A percentile compares a stretch with the other conserved stretches of the same genome.
phyloP scores from a whole-genome alignment of 176 grass and related monocot genomes.

The Oryza meridionalis region DNA sequence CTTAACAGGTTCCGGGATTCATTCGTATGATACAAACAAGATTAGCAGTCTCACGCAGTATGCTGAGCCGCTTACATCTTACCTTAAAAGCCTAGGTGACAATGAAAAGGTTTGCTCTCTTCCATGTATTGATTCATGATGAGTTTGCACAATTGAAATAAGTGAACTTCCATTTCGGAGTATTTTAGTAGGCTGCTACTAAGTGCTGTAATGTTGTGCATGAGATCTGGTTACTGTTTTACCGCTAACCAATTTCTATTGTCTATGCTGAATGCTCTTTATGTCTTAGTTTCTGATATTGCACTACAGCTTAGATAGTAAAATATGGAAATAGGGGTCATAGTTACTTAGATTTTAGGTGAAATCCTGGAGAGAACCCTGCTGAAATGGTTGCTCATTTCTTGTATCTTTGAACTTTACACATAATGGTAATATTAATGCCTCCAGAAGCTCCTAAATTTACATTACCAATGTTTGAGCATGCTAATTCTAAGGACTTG shows the following conservation, averaged over 20 bases:
- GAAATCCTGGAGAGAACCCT: neutral
- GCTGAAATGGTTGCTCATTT: neutral
- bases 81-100: constrained; percentile 70
- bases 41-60: constrained; percentile 81
- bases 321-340: no score
- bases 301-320: neutral
- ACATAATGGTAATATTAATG: neutral
- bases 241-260: neutral
- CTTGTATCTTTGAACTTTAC: neutral
- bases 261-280: neutral
- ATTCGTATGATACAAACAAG: constrained; percentile 81
- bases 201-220: neutral
- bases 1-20: constrained; percentile 87
- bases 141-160: constrained; percentile 3
- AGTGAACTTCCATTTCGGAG: constrained; percentile 27
- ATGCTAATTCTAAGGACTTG: neutral
- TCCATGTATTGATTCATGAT: constrained; percentile 10
- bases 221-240: neutral
- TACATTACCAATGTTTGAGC: neutral
- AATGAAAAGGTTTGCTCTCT: constrained; percentile 74
- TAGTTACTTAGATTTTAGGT: no score
- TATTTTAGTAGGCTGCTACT: neutral
- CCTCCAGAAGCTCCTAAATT: neutral
- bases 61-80: constrained; percentile 70
- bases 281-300: neutral